Conservation (phyloP, 495 filamentous ascomycete species). For the Penicillium chermesinum region DNA sequence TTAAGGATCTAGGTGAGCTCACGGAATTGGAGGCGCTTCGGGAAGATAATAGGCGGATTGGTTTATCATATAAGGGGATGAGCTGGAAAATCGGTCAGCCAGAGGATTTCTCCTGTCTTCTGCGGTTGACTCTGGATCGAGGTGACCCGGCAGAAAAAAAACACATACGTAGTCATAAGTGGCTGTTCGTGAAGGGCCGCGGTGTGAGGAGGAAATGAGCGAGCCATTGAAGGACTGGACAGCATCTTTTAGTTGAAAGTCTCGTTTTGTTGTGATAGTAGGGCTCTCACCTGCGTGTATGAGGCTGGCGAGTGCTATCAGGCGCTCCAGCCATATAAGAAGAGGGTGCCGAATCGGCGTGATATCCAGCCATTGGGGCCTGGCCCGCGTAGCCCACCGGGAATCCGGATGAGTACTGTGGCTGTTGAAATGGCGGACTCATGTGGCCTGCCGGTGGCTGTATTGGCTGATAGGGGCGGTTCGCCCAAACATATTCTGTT, state of each 20-base stretch:
- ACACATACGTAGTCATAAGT: constrained; percentile 21
- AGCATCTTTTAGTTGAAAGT: background rate
- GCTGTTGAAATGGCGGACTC: constrained; percentile 12
- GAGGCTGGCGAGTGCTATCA: constrained; percentile 10
- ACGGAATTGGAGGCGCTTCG: constrained; percentile 18
- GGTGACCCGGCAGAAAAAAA: too few relatives aligned
- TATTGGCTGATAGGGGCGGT: constrained; percentile 19
- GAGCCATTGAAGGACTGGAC: constrained; percentile 17
- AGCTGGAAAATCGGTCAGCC: background rate
- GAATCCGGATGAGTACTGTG: constrained; percentile 18
- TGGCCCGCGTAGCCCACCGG: constrained; percentile 15
- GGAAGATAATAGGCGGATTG: constrained; percentile 21
- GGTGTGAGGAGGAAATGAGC: constrained; percentile 14
- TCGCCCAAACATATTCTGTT: constrained; percentile 21
- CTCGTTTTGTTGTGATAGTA: too few relatives aligned
- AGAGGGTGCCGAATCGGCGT: constrained; percentile 8
- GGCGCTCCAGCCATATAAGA: constrained; percentile 16
- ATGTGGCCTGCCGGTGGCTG: constrained; percentile 16
- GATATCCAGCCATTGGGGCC: constrained; percentile 8
- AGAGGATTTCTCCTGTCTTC: too few relatives aligned
- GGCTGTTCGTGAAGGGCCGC: constrained; percentile 14
- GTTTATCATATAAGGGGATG: constrained; percentile 23
- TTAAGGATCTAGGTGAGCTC: constrained; percentile 1
- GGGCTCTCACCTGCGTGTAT: constrained; percentile 16
- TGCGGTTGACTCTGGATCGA: too few relatives aligned